phyloP scores from a whole-genome alignment of 805 yeast species.

The Candida yuanshanica region DNA sequence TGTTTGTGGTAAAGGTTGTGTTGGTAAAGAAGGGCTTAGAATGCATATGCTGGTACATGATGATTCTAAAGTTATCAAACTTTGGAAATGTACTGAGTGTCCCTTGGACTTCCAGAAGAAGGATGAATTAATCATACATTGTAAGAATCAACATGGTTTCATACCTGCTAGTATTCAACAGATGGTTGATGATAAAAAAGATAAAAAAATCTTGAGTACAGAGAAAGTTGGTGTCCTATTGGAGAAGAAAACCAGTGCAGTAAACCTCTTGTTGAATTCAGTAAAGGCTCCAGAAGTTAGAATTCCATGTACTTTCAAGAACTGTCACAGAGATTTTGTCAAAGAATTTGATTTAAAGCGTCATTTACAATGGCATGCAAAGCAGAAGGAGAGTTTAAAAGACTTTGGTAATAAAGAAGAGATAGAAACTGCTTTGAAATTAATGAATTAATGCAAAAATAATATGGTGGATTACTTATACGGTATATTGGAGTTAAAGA shows the following conservation, averaged over 20 bases:
- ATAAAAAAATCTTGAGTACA: conserved; percentile 8
- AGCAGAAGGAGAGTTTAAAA: conserved; percentile 11
- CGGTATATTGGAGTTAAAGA: no score
- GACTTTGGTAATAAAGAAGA: background rate
- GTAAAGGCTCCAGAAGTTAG: conserved; percentile 27
- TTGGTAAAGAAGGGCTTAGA: conserved; percentile 62
- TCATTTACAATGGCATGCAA: conserved; percentile 49
- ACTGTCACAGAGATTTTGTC: conserved; percentile 50
- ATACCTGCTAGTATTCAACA: conserved; percentile 15
- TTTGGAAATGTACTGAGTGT: conserved; percentile 67
- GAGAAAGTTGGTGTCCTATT: conserved; percentile 20
- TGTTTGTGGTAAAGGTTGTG: conserved; percentile 65
- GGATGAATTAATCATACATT: conserved; percentile 52
- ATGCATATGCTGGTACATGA: conserved; percentile 76
- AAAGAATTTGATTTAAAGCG: conserved; percentile 42
- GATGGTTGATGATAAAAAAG: background rate
- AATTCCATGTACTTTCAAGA: conserved; percentile 40
- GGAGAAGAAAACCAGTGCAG: conserved; percentile 23
- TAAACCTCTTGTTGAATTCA: conserved; percentile 27
- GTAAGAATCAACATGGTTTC: conserved; percentile 36
- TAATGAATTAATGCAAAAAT: background rate
- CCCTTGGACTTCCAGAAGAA: conserved; percentile 48
- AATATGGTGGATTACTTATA: no score
- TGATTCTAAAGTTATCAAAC: conserved; percentile 27
- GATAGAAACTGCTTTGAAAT: background rate